These are phyloP conservation scores for Pelargonium nanum DNA, from an alignment of 345 rosid species.

Conservation along the genomic window DNA sequence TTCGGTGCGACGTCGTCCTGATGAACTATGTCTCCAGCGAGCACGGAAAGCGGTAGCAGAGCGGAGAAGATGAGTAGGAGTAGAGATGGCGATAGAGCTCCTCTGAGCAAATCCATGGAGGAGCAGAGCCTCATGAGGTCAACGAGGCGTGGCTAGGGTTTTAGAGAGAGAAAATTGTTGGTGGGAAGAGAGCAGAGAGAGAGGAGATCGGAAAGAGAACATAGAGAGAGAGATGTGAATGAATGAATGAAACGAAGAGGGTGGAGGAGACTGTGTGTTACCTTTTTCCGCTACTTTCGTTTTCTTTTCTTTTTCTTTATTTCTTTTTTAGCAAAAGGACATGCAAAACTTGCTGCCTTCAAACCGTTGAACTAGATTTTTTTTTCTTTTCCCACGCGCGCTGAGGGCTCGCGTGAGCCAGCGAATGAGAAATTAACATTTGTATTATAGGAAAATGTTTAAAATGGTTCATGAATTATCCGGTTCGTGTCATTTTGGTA, in stretches of 20 bases:
- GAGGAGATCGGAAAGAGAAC: not conserved
- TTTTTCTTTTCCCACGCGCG: not conserved
- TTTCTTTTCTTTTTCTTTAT: no score
- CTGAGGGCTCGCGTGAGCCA: no score
- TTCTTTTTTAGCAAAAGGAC: not conserved
- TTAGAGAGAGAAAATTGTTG: constrained; percentile 1
- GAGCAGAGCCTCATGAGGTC: no score
- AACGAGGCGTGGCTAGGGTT: constrained; percentile 9
- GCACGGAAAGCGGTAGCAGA: constrained; percentile 18
- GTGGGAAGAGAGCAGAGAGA: constrained; percentile 10
- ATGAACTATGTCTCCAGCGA: constrained; percentile 88
- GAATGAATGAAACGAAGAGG: not conserved
- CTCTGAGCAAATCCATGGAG: constrained; percentile 10
- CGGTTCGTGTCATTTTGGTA: no score
- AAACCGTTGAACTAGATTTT: not conserved
- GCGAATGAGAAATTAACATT: no score
- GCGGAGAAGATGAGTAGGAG: constrained; percentile 23
- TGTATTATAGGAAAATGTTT: no score
- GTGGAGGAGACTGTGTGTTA: not conserved
- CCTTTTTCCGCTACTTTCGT: not conserved
- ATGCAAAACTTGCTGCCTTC: not conserved
- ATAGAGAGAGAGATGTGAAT: not conserved
- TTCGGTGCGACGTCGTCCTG: constrained; percentile 63
- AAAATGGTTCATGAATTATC: no score
- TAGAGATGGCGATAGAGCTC: constrained; percentile 8